A percentile compares a stretch with the other conserved stretches of the same genome.
Conservation (phyloP, 768 basidiomycete species). For the Podaxis mareebaensis region DNA sequence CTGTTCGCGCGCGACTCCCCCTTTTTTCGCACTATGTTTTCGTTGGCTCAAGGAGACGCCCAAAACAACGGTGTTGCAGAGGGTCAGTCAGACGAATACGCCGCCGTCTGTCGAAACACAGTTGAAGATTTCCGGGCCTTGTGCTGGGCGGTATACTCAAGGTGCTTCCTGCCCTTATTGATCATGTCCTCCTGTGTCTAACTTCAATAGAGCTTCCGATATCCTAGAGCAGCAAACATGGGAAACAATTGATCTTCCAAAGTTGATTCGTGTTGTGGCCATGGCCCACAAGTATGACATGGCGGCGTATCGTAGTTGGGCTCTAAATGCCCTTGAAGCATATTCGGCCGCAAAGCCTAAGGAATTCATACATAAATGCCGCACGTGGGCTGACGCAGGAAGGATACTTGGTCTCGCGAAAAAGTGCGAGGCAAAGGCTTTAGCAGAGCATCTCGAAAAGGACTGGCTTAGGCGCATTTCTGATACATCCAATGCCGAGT, state of each 20-base stretch:
- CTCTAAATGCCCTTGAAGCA: background rate
- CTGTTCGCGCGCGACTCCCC: background rate
- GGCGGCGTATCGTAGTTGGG: background rate
- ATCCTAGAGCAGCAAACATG: background rate
- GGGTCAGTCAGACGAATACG: background rate
- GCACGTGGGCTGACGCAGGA: background rate
- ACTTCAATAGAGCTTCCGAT: background rate
- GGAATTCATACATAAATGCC: background rate
- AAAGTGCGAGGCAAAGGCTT: background rate
- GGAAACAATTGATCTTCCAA: background rate
- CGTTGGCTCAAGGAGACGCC: background rate
- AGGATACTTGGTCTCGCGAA: background rate
- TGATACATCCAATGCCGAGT: background rate
- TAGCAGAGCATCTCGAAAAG: background rate
- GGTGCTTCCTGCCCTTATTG: background rate
- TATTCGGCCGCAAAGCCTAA: background rate
- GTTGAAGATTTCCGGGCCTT: background rate
- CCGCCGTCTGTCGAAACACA: background rate
- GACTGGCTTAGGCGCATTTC: background rate
- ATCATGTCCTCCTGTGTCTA: background rate
- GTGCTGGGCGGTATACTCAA: background rate
- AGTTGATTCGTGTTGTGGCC: background rate
- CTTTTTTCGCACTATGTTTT: background rate
- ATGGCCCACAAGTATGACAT: background rate
- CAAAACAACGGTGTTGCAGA: background rate